Evolutionary conservation across 2,329 filamentous ascomycete genomes (phyloP).

Genomic region (Fusarium brachygibbosum): DNA sequence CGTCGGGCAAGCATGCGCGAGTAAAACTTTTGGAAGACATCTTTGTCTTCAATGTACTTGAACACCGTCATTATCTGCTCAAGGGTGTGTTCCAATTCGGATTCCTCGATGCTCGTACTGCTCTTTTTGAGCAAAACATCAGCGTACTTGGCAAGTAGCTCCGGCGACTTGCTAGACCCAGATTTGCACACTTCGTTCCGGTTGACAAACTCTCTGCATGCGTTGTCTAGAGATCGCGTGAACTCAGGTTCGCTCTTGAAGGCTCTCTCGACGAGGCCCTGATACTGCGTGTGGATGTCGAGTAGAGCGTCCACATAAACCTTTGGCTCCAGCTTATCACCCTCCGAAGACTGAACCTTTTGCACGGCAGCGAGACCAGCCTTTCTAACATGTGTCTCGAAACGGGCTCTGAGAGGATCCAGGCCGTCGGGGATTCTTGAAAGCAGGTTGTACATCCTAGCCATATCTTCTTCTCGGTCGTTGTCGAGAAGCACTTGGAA

Average conservation of each 20-base stretch:
- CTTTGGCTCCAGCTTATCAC: slow-evolving; percentile 93
- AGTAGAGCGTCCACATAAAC: slow-evolving; percentile 95
- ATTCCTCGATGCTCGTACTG: slow-evolving; percentile 91
- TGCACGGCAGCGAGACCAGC: slow-evolving; percentile 89
- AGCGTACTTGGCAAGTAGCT: slow-evolving; percentile 94
- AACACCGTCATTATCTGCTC: slow-evolving; percentile 99
- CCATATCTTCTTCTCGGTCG: slow-evolving; percentile 94
- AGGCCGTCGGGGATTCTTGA: slow-evolving; percentile 91
- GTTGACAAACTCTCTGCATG: slow-evolving; percentile 98
- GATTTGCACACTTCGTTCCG: slow-evolving; percentile 96
- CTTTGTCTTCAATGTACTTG: slow-evolving; percentile 99
- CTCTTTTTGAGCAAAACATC: slow-evolving; percentile 94
- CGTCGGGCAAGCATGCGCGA: slow-evolving; percentile 96
- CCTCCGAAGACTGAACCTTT: slow-evolving; percentile 87
- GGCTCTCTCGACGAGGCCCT: slow-evolving; percentile 88
- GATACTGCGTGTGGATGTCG: slow-evolving; percentile 94
- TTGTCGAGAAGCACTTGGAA: slow-evolving; percentile 95
- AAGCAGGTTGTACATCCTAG: slow-evolving; percentile 93
- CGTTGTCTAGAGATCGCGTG: slow-evolving; percentile 94
- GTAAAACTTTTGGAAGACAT: slow-evolving; percentile 99
- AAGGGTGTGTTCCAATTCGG: slow-evolving; percentile 89
- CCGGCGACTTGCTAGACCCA: slow-evolving; percentile 92
- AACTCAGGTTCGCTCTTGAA: slow-evolving; percentile 98
- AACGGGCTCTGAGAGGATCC: slow-evolving; percentile 86
- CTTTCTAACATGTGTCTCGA: slow-evolving; percentile 93